phyloP scores from a whole-genome alignment of 2,329 filamentous ascomycete species.

The Fusarium tjaetaba region DNA sequence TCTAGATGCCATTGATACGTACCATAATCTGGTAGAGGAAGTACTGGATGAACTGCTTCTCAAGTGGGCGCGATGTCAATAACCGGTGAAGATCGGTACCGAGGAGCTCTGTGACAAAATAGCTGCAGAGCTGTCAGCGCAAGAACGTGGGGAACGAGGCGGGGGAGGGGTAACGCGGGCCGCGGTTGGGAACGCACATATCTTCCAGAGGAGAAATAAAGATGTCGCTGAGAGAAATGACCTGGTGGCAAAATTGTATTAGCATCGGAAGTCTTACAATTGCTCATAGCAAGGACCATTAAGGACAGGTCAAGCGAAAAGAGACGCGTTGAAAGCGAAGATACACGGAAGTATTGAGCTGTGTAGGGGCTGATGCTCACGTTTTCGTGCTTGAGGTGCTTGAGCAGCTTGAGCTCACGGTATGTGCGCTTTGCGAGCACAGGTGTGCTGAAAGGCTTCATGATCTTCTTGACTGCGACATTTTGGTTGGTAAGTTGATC shows the following conservation, averaged over 20 bases:
- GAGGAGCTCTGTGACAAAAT: slow-evolving; percentile 97
- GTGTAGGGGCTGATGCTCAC: slow-evolving; percentile 57
- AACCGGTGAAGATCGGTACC: slow-evolving; percentile 96
- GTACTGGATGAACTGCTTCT: slow-evolving; percentile 99
- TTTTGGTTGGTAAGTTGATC: slow-evolving; percentile 97
- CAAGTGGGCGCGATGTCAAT: slow-evolving; percentile 91
- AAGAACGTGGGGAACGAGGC: slow-evolving; percentile 8
- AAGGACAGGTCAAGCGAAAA: slow-evolving; percentile 33
- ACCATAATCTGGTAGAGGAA: slow-evolving; percentile 99
- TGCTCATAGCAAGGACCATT: background rate
- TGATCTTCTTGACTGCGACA: slow-evolving; percentile 99
- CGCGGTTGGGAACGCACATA: slow-evolving; percentile 71
- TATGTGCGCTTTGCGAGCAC: slow-evolving; percentile 98
- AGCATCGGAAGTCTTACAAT: slow-evolving; percentile 24
- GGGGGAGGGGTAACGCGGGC: slow-evolving; percentile 11
- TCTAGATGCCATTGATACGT: slow-evolving; percentile 48
- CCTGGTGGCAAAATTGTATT: slow-evolving; percentile 58
- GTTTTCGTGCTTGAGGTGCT: slow-evolving; percentile 97
- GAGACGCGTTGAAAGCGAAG: background rate
- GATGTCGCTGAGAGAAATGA: slow-evolving; percentile 98
- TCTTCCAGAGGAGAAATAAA: slow-evolving; percentile 99
- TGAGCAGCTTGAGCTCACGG: slow-evolving; percentile 94
- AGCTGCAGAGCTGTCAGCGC: slow-evolving; percentile 63
- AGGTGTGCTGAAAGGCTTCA: slow-evolving; percentile 99
- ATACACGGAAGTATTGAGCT: background rate